Evolutionary conservation across 2,329 filamentous ascomycete genomes (phyloP).

Genomic region (Pseudogymnoascus sp.): DNA sequence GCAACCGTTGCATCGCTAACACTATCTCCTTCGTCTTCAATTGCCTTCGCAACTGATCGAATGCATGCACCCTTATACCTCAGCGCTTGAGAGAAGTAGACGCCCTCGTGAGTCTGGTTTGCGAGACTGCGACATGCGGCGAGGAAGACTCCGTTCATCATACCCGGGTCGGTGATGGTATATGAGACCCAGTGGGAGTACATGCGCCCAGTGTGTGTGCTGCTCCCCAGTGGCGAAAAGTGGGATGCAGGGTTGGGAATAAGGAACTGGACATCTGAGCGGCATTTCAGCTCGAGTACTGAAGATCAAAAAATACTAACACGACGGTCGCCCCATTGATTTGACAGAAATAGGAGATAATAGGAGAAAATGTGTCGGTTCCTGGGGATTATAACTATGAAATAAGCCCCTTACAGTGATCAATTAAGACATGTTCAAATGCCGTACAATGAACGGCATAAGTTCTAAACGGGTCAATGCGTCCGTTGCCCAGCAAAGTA

Average conservation of each 20-base stretch:
- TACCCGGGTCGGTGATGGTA: neutral
- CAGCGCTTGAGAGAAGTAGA: neutral
- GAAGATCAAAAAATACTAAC: too few species aligned
- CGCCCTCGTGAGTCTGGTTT: neutral
- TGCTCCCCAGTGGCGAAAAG: neutral
- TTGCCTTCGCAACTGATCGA: neutral
- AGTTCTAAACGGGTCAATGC: neutral
- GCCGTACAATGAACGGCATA: neutral
- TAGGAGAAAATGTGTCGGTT: neutral
- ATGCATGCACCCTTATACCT: neutral
- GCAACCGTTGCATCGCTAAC: neutral
- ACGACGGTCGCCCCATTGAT: too few species aligned
- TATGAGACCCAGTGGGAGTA: neutral
- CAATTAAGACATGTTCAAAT: neutral
- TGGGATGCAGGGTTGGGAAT: neutral
- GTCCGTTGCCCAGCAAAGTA: neutral
- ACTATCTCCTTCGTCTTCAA: neutral
- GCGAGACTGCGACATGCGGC: neutral
- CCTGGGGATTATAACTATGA: neutral
- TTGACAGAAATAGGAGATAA: neutral
- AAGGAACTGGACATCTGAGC: neutral
- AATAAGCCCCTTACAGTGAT: neutral
- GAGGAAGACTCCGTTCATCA: neutral
- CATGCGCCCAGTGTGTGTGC: neutral
- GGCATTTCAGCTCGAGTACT: neutral